Conservation (phyloP, 805 yeast species). For the Candida maltosa region DNA sequence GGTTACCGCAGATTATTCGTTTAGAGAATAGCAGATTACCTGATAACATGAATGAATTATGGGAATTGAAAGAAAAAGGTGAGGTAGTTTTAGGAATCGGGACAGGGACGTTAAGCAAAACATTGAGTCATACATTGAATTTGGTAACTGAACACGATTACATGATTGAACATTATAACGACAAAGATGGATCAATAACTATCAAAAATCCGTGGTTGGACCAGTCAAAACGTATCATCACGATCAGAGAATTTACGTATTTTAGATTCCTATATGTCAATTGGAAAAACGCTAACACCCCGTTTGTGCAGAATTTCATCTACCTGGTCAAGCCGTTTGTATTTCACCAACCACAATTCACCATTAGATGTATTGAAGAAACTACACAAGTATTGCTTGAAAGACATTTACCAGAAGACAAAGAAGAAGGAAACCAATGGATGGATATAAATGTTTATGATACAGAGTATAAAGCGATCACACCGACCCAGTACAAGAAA, state of each 20-base stretch:
- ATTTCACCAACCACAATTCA: conserved; percentile 42
- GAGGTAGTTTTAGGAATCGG: conserved; percentile 62
- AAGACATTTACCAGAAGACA: conserved; percentile 33
- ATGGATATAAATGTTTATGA: conserved; percentile 15
- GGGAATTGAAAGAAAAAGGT: conserved; percentile 26
- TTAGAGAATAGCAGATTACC: conserved; percentile 36
- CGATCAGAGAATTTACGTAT: conserved; percentile 19
- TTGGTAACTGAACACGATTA: conserved; percentile 70
- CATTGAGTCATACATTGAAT: conserved; percentile 28
- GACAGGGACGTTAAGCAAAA: conserved; percentile 46
- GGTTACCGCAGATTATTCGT: conserved; percentile 61
- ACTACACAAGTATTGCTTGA: conserved; percentile 51
- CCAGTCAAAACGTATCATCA: conserved; percentile 14
- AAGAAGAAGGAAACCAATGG: conserved; percentile 7
- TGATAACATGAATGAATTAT: conserved; percentile 14
- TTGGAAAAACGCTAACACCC: conserved; percentile 42
- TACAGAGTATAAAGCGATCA: conserved; percentile 24
- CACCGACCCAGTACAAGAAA: conserved; percentile 18
- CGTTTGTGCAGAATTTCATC: conserved; percentile 23
- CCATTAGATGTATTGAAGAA: conserved; percentile 30
- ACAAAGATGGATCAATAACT: conserved; percentile 2
- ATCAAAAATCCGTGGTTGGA: conserved; percentile 38
- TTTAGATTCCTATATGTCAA: conserved; percentile 59
- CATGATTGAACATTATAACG: conserved; percentile 40
- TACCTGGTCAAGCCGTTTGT: conserved; percentile 9